Percentiles rank a stretch among this genome's conserved stretches.
Conservation (phyloP, 2,329 filamentous ascomycete genomes). For the Plectosphaerella sp. region DNA sequence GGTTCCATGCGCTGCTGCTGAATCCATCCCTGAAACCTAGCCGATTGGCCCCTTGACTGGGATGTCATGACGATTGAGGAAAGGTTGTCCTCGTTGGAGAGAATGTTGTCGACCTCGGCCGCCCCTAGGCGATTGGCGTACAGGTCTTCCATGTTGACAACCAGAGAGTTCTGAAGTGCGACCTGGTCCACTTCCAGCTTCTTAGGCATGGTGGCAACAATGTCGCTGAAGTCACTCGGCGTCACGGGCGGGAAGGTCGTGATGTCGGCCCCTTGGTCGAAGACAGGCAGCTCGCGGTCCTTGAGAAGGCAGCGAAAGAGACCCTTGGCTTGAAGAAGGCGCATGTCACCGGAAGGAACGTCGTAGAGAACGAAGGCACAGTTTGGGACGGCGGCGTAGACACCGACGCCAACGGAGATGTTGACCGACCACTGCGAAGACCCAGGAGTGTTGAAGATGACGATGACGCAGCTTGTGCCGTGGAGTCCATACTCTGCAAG, state of each 20-base stretch:
- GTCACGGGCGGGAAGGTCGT: not conserved
- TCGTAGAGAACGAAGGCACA: conserved; percentile 14
- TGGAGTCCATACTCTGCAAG: conserved; percentile 11
- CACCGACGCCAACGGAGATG: conserved; percentile 15
- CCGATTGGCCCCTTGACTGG: not conserved
- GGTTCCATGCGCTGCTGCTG: not conserved
- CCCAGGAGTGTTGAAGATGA: conserved; percentile 10
- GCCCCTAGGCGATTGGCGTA: not conserved
- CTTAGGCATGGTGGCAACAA: not conserved
- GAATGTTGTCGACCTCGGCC: not conserved
- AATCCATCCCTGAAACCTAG: not conserved
- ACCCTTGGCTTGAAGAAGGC: conserved; percentile 14
- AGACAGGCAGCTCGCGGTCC: not conserved
- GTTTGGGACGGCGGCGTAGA: conserved; percentile 14
- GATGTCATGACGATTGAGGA: not conserved
- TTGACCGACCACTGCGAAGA: conserved; percentile 6
- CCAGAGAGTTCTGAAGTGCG: not conserved
- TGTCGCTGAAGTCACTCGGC: not conserved
- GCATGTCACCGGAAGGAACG: conserved; percentile 3
- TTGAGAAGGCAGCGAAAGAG: conserved; percentile 6
- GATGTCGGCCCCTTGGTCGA: not conserved
- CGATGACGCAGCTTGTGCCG: conserved; percentile 13
- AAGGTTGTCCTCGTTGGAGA: not conserved
- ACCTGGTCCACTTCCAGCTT: not conserved
- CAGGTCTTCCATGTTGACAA: not conserved